phyloP scores from a whole-genome alignment of 495 filamentous ascomycete species.

The Penicillium pulvis region DNA sequence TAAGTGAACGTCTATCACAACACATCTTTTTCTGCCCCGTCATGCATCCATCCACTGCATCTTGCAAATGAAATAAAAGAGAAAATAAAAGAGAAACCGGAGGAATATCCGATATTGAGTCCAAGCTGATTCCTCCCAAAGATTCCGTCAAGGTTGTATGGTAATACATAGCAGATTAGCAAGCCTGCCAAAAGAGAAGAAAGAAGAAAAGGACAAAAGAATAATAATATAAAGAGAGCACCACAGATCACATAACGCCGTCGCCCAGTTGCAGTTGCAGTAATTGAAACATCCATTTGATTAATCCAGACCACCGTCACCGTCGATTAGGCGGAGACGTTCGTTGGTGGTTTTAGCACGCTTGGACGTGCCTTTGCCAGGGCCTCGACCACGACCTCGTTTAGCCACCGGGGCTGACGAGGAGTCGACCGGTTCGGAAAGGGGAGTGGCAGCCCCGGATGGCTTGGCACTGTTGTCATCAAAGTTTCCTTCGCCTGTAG shows the following conservation, averaged over 20 bases:
- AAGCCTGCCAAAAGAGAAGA: conserved; percentile 18
- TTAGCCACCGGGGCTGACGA: conserved; percentile 53
- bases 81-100: conserved; percentile 3
- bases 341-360: conserved; percentile 92
- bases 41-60: conserved; percentile 1
- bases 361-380: conserved; percentile 62
- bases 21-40: conserved; percentile 5
- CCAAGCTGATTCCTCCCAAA: background rate
- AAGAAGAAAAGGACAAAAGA: conserved; percentile 19
- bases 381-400: conserved; percentile 51
- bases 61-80: conserved; percentile 6
- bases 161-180: conserved; percentile 33
- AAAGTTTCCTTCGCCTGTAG: conserved; percentile 87
- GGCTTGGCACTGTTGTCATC: conserved; percentile 79
- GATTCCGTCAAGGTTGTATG: conserved; percentile 21
- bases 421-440: conserved; percentile 53
- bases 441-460: conserved; percentile 81
- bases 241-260: conserved; percentile 31
- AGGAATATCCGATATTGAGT: background rate
- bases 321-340: conserved; percentile 83
- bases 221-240: conserved; percentile 2
- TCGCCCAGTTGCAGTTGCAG: conserved; percentile 26
- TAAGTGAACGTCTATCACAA: conserved; percentile 7
- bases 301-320: conserved; percentile 55
- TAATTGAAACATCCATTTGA: conserved; percentile 21